Percentiles rank a stretch among this genome's conserved stretches.
phyloP scores from a whole-genome alignment of 805 yeast genomes.

The Kuraishia molischiana region DNA sequence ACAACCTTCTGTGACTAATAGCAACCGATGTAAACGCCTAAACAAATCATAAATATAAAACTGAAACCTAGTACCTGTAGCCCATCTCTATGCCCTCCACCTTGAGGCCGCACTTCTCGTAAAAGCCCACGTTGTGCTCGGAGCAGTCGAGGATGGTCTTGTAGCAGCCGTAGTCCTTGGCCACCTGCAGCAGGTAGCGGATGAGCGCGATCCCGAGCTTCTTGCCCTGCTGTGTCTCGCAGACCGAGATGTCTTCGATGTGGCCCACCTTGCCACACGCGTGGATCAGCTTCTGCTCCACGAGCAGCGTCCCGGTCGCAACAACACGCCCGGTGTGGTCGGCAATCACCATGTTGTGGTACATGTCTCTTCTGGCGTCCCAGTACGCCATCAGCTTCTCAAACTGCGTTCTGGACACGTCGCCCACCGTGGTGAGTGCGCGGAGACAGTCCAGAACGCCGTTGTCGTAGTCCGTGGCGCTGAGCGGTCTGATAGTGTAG shows the following conservation, averaged over 20 bases:
- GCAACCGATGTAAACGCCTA: too few relatives aligned
- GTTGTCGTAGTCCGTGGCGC: conserved; percentile 45
- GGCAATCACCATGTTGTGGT: conserved; percentile 62
- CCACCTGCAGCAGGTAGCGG: conserved; percentile 48
- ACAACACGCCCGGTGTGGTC: conserved; percentile 45
- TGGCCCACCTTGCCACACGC: conserved; percentile 83
- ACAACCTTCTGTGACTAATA: too few relatives aligned
- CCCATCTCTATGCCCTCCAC: conserved; percentile 67
- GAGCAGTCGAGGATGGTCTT: conserved; percentile 88
- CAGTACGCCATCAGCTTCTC: conserved; percentile 45
- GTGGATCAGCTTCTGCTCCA: conserved; percentile 82
- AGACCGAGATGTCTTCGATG: conserved; percentile 89
- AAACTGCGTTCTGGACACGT: conserved; percentile 43
- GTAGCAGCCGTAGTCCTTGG: conserved; percentile 59
- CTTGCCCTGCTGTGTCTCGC: conserved; percentile 69
- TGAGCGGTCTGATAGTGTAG: conserved; percentile 53
- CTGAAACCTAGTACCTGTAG: conserved; percentile 24
- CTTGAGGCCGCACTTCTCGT: conserved; percentile 76
- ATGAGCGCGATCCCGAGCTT: conserved; percentile 67
- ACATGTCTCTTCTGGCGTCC: conserved; percentile 40
- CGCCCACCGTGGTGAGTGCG: conserved; percentile 79
- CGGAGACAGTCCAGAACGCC: conserved; percentile 54
- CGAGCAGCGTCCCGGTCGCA: conserved; percentile 73
- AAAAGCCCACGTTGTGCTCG: conserved; percentile 71
- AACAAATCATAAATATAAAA: not conserved